Base-by-base conservation (phyloP, 345 rosid genomes). In the Iberis pinnata region DNA sequence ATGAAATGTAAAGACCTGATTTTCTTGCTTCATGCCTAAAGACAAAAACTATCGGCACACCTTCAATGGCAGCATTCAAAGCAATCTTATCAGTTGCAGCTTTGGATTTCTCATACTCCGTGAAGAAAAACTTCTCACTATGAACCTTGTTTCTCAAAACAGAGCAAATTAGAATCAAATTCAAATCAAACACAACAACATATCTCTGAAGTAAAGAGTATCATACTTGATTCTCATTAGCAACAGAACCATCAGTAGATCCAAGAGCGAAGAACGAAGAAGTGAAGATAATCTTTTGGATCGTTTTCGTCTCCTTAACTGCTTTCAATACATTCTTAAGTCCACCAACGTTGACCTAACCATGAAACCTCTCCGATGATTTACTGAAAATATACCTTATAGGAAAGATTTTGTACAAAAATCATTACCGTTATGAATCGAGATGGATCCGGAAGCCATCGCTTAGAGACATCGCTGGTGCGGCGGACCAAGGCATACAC, bases 221-320 rank as follows among this genome's bases (percentile, higher is more conserved):
- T 14, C 10, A 32, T 32, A 88, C 95, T 64, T 86, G 88, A 39
- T 37, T 71, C 86, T 86, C 97, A 40, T 82, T 75, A 36, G 87
- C 95, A 43, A 78, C 61, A 61, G 63, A 76, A 46, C 98, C 95
- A 61, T 89, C 87, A 0, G 96, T 86, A 39, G 87, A 70, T 1
- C 98, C 98, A 37, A 90, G 70, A 2, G 96, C 96, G 53, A 90
- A 90, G 60, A 90, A 84, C 8, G 98, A 86, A 50, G 96, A 90
- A 37, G 95, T 90, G 43, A 86, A 86, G 2, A 86, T 59, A 43
- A 89, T 74, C 78, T 75, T 84, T 74, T 77, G 62, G 4, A 86
- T 43, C 0, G 79, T 69, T 32, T 67, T 62, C n/a, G 81, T 75
- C 55, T 77, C 86, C 49, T 65, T 71, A 9, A 73, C 86, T 1